Evolutionary conservation across 2,329 filamentous ascomycete species (phyloP).

Genomic region (Fusarium humuli): DNA sequence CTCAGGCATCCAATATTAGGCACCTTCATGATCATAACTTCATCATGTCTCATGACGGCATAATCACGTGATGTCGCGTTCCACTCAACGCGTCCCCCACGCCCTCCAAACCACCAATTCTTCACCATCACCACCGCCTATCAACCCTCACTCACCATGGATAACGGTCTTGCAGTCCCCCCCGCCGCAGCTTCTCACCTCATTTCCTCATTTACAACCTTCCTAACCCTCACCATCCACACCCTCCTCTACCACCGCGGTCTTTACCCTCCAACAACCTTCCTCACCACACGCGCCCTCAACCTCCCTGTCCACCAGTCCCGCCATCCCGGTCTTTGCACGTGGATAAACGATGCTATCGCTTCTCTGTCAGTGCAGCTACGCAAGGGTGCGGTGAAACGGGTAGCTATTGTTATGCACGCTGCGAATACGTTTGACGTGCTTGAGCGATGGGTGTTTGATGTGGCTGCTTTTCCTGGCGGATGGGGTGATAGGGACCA

Average conservation of each 20-base stretch:
- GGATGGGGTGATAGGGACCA: conserved; percentile 42
- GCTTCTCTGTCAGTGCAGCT: conserved; percentile 78
- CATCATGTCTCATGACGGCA: conserved; percentile 1
- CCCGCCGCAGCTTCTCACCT: conserved; percentile 58
- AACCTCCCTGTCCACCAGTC: conserved; percentile 87
- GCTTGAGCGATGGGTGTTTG: conserved; percentile 72
- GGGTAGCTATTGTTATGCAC: conserved; percentile 63
- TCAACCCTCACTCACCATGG: conserved; percentile 10
- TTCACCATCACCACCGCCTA: neutral
- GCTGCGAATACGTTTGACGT: conserved; percentile 54
- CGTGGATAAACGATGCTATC: conserved; percentile 86
- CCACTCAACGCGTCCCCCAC: conserved; percentile 41
- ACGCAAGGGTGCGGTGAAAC: conserved; percentile 63
- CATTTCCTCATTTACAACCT: conserved; percentile 78
- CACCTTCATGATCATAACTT: neutral
- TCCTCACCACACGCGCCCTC: conserved; percentile 83
- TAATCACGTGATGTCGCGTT: conserved; percentile 46
- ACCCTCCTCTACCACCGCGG: conserved; percentile 84
- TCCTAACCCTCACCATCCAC: conserved; percentile 85
- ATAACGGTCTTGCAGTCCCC: conserved; percentile 45
- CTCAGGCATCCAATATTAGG: neutral
- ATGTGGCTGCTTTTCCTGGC: conserved; percentile 63
- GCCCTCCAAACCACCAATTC: conserved; percentile 13
- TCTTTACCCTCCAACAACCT: conserved; percentile 82
- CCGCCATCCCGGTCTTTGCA: conserved; percentile 85